Conservation (phyloP, 2,329 filamentous ascomycete genomes). For the Alternaria gaisen region DNA sequence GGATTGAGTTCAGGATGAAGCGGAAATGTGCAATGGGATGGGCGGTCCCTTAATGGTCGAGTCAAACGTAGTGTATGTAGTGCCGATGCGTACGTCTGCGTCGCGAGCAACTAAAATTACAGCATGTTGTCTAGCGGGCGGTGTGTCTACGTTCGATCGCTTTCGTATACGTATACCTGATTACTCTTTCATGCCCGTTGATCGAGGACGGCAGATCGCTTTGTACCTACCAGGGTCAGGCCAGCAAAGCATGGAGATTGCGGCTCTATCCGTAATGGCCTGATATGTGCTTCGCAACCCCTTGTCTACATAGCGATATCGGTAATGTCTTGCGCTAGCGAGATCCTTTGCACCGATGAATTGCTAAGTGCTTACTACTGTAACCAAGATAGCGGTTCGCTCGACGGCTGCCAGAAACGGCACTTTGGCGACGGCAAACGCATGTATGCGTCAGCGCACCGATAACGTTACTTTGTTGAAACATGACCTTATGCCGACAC, state of each 20-base stretch:
- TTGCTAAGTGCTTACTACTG: not conserved
- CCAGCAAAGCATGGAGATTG: slow-evolving; percentile 7
- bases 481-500: slow-evolving; percentile 4
- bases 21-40: not conserved
- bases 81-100: not conserved
- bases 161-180: not conserved
- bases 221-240: not conserved
- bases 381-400: not conserved
- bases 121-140: not conserved
- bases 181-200: not conserved
- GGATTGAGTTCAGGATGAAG: not conserved
- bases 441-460: slow-evolving; percentile 13
- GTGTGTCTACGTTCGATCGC: not conserved
- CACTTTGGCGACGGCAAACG: slow-evolving; percentile 1
- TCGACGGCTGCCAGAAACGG: not conserved
- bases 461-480: not conserved
- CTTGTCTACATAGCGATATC: slow-evolving; percentile 9
- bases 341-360: slow-evolving; percentile 1
- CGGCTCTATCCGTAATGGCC: slow-evolving; percentile 18
- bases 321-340: slow-evolving; percentile 3
- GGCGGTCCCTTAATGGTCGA: not conserved
- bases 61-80: not conserved
- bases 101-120: not conserved
- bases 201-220: not conserved
- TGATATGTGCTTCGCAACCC: slow-evolving; percentile 5